Percentiles rank a stretch among this genome's conserved stretches.
Evolutionary conservation across 495 filamentous ascomycete genomes (phyloP).

Genomic region (Saxispiralis lemnorum): DNA sequence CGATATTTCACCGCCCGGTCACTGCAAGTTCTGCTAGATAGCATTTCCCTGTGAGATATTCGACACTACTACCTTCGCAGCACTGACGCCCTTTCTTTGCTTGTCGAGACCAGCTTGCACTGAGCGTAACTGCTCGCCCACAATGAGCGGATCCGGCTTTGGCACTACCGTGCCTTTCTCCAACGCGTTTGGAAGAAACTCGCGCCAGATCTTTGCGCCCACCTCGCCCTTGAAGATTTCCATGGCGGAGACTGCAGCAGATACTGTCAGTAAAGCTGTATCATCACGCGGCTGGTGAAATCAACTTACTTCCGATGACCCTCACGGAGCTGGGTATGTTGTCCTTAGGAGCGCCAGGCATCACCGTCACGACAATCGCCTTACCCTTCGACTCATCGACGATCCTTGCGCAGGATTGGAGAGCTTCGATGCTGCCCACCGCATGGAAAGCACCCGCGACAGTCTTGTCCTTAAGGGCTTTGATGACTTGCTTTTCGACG

Average conservation of each 20-base stretch:
- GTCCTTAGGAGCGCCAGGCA: constrained; percentile 6
- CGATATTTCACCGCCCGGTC: no score
- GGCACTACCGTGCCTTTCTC: constrained; percentile 9
- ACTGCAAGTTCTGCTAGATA: no score
- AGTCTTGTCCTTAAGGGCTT: constrained; percentile 16
- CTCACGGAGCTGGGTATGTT: constrained; percentile 13
- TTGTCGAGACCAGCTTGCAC: constrained; percentile 14
- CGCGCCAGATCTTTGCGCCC: constrained; percentile 16
- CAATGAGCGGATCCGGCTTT: constrained; percentile 15
- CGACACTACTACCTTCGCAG: constrained; percentile 12
- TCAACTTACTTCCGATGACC: constrained; percentile 9
- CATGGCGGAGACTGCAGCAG: constrained; percentile 1
- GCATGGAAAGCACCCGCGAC: constrained; percentile 17
- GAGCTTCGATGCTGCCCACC: constrained; percentile 7
- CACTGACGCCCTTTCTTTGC: constrained; percentile 14
- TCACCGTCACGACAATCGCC: constrained; percentile 11
- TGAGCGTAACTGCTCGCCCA: constrained; percentile 15
- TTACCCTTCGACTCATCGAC: constrained; percentile 13
- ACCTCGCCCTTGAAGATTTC: constrained; percentile 16
- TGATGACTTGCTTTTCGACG: constrained; percentile 18
- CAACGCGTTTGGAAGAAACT: constrained; percentile 18
- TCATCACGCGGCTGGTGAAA: no score
- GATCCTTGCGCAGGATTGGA: constrained; percentile 12
- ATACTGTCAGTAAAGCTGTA: not conserved
- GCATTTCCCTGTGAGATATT: constrained; percentile 5